A percentile compares a stretch with the other conserved stretches of the same genome.
These are phyloP conservation scores for Cercospora sp. DNA, from an alignment of 2,329 filamentous ascomycete genomes.

Conservation along the genomic window DNA sequence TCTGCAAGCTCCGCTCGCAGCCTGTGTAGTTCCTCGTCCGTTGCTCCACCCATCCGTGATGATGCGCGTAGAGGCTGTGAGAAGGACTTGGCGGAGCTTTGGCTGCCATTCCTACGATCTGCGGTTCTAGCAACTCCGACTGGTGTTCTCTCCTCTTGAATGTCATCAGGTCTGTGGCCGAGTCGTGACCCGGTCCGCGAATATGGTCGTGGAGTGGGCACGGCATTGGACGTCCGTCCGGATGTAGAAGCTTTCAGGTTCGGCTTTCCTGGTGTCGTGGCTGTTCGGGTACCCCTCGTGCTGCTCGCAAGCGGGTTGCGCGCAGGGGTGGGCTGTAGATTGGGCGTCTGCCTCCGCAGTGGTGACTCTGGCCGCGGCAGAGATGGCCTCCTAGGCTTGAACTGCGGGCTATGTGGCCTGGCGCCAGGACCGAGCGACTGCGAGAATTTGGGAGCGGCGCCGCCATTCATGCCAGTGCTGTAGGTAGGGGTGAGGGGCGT, in stretches of 20 bases:
- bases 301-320: constrained; percentile 57
- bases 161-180: constrained; percentile 44
- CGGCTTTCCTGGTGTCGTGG: constrained; percentile 40
- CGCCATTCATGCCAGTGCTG: constrained; percentile 50
- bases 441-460: constrained; percentile 70
- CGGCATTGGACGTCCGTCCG: constrained; percentile 42
- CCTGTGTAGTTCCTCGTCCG: constrained; percentile 63
- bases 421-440: constrained; percentile 76
- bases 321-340: constrained; percentile 56
- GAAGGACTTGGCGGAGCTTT: constrained; percentile 44
- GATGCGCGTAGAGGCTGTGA: constrained; percentile 38
- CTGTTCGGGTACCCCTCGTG: constrained; percentile 49
- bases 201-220: constrained; percentile 45
- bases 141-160: constrained; percentile 40
- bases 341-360: constrained; percentile 63
- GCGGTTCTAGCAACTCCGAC: constrained; percentile 21
- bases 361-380: constrained; percentile 88
- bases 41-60: constrained; percentile 39
- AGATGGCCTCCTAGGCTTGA: constrained; percentile 72
- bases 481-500: constrained; percentile 69
- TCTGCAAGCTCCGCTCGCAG: constrained; percentile 76
- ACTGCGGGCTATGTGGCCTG: constrained; percentile 68
- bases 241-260: constrained; percentile 54
- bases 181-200: constrained; percentile 51
- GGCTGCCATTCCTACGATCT: constrained; percentile 39